Conservation (phyloP, 1,284 basidiomycete species). For the Ustilago esculenta region DNA sequence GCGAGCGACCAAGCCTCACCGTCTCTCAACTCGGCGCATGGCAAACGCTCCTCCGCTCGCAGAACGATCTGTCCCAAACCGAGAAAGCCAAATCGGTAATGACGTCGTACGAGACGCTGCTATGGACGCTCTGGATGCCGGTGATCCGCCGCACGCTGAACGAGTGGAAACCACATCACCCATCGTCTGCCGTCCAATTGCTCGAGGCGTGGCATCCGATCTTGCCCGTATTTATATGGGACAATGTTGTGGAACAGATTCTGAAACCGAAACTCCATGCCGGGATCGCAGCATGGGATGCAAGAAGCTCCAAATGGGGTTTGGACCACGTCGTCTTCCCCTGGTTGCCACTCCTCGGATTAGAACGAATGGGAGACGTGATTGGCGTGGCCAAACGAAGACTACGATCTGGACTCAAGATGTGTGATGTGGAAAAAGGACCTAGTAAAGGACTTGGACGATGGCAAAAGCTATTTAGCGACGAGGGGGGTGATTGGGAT, state of each 20-base stretch:
- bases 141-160: slow-evolving; percentile 82
- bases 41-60: slow-evolving; percentile 75
- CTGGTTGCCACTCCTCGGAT: slow-evolving; percentile 84
- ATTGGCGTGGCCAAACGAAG: slow-evolving; percentile 86
- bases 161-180: slow-evolving; percentile 82
- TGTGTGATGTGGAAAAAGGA: slow-evolving; percentile 71
- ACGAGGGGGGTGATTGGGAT: slow-evolving; percentile 78
- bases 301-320: slow-evolving; percentile 31
- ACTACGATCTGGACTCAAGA: slow-evolving; percentile 79
- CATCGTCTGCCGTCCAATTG: slow-evolving; percentile 80
- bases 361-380: slow-evolving; percentile 78
- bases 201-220: slow-evolving; percentile 88
- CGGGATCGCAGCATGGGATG: slow-evolving; percentile 79
- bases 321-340: slow-evolving; percentile 89
- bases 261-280: slow-evolving; percentile 88
- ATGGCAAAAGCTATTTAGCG: slow-evolving; percentile 46
- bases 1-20: slow-evolving; percentile 75
- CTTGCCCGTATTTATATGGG: slow-evolving; percentile 87
- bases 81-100: slow-evolving; percentile 70
- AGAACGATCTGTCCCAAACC: neutral
- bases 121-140: slow-evolving; percentile 96
- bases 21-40: slow-evolving; percentile 74
- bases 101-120: slow-evolving; percentile 92
- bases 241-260: slow-evolving; percentile 95
- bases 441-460: slow-evolving; percentile 28